Percentiles rank a stretch among this genome's conserved stretches.
phyloP scores from a whole-genome alignment of 225 moss, liverwort and hornwort species.

The Asterella californica region DNA sequence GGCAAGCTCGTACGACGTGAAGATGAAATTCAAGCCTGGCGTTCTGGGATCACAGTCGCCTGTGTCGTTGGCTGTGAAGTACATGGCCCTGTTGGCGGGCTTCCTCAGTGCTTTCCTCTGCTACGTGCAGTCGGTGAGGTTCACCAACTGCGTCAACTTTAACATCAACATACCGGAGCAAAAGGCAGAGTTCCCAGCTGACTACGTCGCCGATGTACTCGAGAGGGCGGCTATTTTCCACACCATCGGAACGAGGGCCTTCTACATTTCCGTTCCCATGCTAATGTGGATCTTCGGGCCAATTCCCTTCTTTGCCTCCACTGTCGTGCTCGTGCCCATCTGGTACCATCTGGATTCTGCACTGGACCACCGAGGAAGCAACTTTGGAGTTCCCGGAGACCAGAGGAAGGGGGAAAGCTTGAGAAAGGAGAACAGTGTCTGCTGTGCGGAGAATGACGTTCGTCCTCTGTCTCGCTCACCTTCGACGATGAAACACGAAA shows the following conservation, averaged over 20 bases:
- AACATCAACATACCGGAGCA: conserved; percentile 71
- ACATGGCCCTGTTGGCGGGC: conserved; percentile 52
- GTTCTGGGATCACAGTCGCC: conserved; percentile 20
- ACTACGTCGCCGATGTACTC: conserved; percentile 49
- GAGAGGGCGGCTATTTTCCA: conserved; percentile 49
- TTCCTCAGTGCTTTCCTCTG: conserved; percentile 70
- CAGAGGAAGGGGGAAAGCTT: not conserved
- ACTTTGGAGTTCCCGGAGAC: not conserved
- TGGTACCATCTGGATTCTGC: conserved; percentile 47
- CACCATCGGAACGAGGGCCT: conserved; percentile 49
- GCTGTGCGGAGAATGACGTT: not conserved
- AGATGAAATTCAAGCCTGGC: conserved; percentile 32
- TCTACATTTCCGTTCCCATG: conserved; percentile 40
- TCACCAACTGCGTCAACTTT: conserved; percentile 77
- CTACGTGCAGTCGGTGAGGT: conserved; percentile 73
- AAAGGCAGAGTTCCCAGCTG: conserved; percentile 33
- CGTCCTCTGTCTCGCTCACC: not conserved
- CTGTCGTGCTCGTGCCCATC: conserved; percentile 37
- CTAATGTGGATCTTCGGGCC: conserved; percentile 57
- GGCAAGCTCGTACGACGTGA: conserved; percentile 69
- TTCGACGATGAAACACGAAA: not conserved
- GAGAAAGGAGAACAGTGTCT: not conserved
- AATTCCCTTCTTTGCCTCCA: conserved; percentile 38
- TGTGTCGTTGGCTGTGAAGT: conserved; percentile 38
- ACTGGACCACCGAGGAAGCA: not conserved